Evolutionary conservation across 2,329 filamentous ascomycete genomes (phyloP).

Genomic region (Pseudomassariella vexata): DNA sequence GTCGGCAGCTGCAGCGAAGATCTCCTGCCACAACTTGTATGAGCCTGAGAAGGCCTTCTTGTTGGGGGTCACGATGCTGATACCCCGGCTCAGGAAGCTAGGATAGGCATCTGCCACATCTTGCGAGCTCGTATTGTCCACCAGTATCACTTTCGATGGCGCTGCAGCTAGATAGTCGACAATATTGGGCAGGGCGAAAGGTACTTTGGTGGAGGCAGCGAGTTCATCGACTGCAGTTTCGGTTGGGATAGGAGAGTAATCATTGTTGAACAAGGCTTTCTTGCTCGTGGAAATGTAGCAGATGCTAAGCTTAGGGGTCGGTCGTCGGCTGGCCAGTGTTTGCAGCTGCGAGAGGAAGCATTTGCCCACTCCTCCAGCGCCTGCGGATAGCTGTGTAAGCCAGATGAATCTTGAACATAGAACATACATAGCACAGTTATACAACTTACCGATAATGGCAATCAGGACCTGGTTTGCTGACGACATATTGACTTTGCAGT

Average conservation of each 20-base stretch:
- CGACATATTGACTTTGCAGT: conserved; percentile 28
- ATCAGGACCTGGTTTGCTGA: conserved; percentile 42
- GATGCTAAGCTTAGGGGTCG: conserved; percentile 66
- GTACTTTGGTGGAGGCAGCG: conserved; percentile 55
- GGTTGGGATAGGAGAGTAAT: conserved; percentile 64
- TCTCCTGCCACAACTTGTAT: conserved; percentile 77
- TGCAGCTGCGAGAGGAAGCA: conserved; percentile 82
- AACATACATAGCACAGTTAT: neutral
- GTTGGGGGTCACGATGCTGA: conserved; percentile 93
- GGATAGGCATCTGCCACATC: conserved; percentile 82
- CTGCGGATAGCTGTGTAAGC: conserved; percentile 38
- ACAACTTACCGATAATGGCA: conserved; percentile 38
- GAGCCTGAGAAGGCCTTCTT: conserved; percentile 94
- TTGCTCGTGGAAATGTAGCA: conserved; percentile 83
- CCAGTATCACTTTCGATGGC: conserved; percentile 72
- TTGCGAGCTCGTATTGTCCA: conserved; percentile 94
- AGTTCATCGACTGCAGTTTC: conserved; percentile 58
- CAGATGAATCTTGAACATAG: neutral
- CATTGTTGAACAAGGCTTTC: conserved; percentile 69
- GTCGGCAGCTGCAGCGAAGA: conserved; percentile 67
- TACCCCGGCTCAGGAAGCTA: conserved; percentile 68
- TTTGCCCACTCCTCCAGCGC: conserved; percentile 88
- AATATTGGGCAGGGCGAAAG: conserved; percentile 64
- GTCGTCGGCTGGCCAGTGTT: conserved; percentile 57
- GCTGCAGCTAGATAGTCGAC: conserved; percentile 72